Percentiles rank a stretch among this genome's conserved stretches.
phyloP scores from a whole-genome alignment of 768 basidiomycete genomes.

The Dacryopinax primogenitus region DNA sequence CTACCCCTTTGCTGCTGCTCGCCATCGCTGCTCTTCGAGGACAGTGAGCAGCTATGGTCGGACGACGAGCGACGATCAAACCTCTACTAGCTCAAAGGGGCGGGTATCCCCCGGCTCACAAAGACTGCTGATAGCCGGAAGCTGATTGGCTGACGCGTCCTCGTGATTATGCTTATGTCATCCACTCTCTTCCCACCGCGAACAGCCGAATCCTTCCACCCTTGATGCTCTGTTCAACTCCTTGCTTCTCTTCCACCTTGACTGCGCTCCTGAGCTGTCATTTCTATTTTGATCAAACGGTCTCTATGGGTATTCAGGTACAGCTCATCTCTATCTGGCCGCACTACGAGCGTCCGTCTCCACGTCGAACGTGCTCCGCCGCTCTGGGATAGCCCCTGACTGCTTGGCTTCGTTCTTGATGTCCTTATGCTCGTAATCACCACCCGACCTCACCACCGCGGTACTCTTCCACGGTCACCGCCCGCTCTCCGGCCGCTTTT shows the following conservation, averaged over 20 bases:
- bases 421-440: slow-evolving; percentile 29
- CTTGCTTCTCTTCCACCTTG: neutral
- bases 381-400: neutral
- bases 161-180: neutral
- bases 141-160: neutral
- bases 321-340: neutral
- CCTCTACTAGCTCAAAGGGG: neutral
- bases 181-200: neutral
- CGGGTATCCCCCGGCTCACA: neutral
- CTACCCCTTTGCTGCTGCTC: neutral
- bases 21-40: neutral
- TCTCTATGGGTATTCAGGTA: slow-evolving; percentile 9
- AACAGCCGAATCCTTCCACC: slow-evolving; percentile 10
- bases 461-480: slow-evolving; percentile 49
- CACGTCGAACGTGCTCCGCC: too few relatives aligned
- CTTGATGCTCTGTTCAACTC: neutral
- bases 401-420: slow-evolving; percentile 7
- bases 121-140: neutral
- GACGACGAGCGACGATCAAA: neutral
- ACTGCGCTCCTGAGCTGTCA: neutral
- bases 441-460: slow-evolving; percentile 55
- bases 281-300: neutral
- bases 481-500: slow-evolving; percentile 47
- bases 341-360: too few relatives aligned
- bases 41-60: neutral